phyloP scores from a whole-genome alignment of 2,329 filamentous ascomycete genomes.

The Pyrenophora seminiperda region DNA sequence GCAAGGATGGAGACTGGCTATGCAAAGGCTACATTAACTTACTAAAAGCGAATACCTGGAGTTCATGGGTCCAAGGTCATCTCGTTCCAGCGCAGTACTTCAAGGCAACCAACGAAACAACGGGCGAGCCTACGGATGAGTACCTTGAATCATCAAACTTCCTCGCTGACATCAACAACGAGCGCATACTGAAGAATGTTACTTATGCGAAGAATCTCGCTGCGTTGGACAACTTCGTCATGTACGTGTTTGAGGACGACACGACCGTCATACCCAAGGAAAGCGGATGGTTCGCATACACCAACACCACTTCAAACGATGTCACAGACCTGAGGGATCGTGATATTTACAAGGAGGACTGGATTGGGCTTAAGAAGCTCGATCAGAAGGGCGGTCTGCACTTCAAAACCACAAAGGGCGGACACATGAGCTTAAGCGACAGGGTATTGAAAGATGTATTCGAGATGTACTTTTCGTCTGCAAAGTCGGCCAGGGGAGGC shows the following conservation, averaged over 20 bases:
- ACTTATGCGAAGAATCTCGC: constrained; percentile 74
- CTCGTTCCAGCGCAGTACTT: constrained; percentile 96
- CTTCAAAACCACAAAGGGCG: constrained; percentile 74
- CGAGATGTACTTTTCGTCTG: constrained; percentile 65
- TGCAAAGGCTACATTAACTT: constrained; percentile 81
- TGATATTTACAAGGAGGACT: constrained; percentile 83
- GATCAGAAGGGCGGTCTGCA: constrained; percentile 79
- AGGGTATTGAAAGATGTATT: constrained; percentile 70
- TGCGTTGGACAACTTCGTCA: constrained; percentile 75
- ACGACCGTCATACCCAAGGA: constrained; percentile 86
- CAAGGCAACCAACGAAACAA: constrained; percentile 68
- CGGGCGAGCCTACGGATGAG: constrained; percentile 57
- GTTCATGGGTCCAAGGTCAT: constrained; percentile 72
- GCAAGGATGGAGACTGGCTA: constrained; percentile 72
- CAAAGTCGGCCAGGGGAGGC: constrained; percentile 19
- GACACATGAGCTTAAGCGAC: constrained; percentile 80
- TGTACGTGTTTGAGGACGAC: constrained; percentile 90
- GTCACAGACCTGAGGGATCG: constrained; percentile 71
- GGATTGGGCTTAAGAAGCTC: constrained; percentile 81
- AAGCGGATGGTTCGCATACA: constrained; percentile 85
- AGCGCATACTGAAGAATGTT: constrained; percentile 74
- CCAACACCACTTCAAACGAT: constrained; percentile 66
- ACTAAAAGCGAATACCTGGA: constrained; percentile 81
- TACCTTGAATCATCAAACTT: constrained; percentile 87
- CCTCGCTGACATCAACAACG: constrained; percentile 95